Base-by-base conservation (phyloP, 2,329 filamentous ascomycete genomes). In the Pseudogymnoascus sp. region DNA sequence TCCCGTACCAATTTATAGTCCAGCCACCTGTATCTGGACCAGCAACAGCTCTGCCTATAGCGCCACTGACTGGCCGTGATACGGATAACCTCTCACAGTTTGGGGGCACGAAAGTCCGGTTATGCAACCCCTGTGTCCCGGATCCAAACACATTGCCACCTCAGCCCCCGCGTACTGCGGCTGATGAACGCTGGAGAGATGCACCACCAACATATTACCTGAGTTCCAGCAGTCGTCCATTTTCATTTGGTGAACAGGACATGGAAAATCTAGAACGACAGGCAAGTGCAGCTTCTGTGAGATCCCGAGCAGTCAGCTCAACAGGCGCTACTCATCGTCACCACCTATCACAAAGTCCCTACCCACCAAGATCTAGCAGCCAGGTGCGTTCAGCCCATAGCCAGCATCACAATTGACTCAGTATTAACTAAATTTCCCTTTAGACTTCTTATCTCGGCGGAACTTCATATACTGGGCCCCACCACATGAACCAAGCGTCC, bases 1-100 rank as follows among this genome's bases (percentile, higher is more conserved):
- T 97, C 67, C 93, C 93, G 0, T 85, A 93, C 68, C 90, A 95
- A 72, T 97, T 91, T 74, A 96, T 97, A 68, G 92, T 97, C 26
- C 88, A 88, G 59, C 89, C 90, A 2, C 88, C 89, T 0, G 21
- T 62, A 26, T 63, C 67, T 31, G 57, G 64, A 31, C 23, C 61
- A 78, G 81, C 71, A 71, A 23, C 23, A 17, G 53, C 44, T 44
- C 33, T 42, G 23, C 23, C 33, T 42, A 40, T 61, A 21, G 2
- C 42, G 28, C 6, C 13, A 23, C 15, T 44, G 36, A 9, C 59
- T 70, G 40, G 66, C 64, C 33, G 71, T 67, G 64, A 65, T 62
- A 50, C 71, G 70, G 71, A 69, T 67, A 36, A 64, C 64, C 71
- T 60, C 67, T 69, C 82, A 66, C 79, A 78, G 62, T 80, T 77